Conservation (phyloP, 1,284 basidiomycete genomes). For the Rhodotorula sp. region DNA sequence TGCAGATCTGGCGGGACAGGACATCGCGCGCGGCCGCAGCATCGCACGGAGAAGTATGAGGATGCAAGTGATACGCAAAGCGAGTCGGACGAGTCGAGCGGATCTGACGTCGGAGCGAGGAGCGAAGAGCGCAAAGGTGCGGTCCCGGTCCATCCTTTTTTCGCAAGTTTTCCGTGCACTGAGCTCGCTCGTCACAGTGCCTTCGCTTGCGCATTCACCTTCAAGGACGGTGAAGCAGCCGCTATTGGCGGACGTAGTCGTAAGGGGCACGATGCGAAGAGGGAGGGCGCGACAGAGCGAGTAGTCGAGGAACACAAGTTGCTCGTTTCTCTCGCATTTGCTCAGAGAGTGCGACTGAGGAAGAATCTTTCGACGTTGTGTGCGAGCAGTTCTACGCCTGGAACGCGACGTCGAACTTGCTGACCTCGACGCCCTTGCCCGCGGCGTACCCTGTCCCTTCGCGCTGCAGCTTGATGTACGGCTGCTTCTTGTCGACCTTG, state of each 20-base stretch:
- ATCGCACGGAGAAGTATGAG: no score
- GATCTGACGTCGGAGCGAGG: neutral
- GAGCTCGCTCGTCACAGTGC: neutral
- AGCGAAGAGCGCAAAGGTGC: neutral
- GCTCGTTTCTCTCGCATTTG: neutral
- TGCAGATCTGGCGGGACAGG: neutral
- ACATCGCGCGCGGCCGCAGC: neutral
- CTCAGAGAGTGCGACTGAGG: no score
- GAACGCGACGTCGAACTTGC: conserved; percentile 42
- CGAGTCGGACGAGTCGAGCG: neutral
- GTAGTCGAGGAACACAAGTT: no score
- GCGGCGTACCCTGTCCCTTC: conserved; percentile 45
- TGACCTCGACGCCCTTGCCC: conserved; percentile 42
- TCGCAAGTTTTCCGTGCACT: neutral
- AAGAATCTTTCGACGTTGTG: neutral
- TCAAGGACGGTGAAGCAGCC: neutral
- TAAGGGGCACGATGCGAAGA: no score
- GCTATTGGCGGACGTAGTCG: neutral
- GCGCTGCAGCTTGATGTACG: conserved; percentile 40
- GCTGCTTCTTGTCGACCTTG: conserved; percentile 37
- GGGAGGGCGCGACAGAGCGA: no score
- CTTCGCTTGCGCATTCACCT: neutral
- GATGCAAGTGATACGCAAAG: neutral
- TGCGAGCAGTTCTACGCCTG: conserved; percentile 29
- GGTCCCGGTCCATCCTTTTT: no score